Evolutionary conservation across 2,329 filamentous ascomycete species (phyloP).

Genomic region (Sporothrix sp.): DNA sequence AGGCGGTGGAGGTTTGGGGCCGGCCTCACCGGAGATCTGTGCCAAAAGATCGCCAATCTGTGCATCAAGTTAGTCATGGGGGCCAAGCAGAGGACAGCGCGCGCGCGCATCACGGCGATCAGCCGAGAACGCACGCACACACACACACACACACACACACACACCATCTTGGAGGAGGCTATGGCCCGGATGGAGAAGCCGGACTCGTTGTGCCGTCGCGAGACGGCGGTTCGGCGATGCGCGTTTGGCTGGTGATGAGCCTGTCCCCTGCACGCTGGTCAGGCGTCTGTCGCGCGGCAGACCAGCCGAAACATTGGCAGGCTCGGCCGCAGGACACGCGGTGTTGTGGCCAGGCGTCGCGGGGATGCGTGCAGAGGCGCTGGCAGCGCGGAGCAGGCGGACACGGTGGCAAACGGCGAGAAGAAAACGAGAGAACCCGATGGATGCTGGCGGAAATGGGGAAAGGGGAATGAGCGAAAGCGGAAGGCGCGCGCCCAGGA

Average conservation of each 20-base stretch:
- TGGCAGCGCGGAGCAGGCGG: not conserved
- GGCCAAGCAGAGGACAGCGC: too few relatives aligned
- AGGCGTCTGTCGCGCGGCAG: slow-evolving; percentile 10
- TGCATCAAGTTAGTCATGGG: not conserved
- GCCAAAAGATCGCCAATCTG: slow-evolving; percentile 51
- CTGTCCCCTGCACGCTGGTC: slow-evolving; percentile 2
- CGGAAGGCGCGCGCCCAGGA: not conserved
- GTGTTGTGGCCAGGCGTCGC: not conserved
- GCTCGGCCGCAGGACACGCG: not conserved
- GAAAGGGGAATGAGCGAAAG: not conserved
- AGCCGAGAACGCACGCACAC: too few relatives aligned
- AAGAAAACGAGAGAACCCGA: not conserved
- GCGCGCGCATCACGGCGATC: too few relatives aligned
- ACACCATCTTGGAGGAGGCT: slow-evolving; percentile 4
- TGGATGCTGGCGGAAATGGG: not conserved
- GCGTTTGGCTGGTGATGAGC: not conserved
- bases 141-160: too few relatives aligned
- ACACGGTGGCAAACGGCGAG: not conserved
- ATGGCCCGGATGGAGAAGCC: not conserved
- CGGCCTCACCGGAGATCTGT: slow-evolving; percentile 49
- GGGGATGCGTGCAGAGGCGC: not conserved
- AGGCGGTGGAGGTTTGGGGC: slow-evolving; percentile 28
- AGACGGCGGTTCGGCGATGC: not conserved
- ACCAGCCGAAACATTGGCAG: slow-evolving; percentile 11
- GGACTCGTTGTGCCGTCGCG: not conserved